Evolutionary conservation across 2,329 filamentous ascomycete genomes (phyloP), one percentile per base, ranked within the genome.

Genomic region (Xylaria sp.): DNA sequence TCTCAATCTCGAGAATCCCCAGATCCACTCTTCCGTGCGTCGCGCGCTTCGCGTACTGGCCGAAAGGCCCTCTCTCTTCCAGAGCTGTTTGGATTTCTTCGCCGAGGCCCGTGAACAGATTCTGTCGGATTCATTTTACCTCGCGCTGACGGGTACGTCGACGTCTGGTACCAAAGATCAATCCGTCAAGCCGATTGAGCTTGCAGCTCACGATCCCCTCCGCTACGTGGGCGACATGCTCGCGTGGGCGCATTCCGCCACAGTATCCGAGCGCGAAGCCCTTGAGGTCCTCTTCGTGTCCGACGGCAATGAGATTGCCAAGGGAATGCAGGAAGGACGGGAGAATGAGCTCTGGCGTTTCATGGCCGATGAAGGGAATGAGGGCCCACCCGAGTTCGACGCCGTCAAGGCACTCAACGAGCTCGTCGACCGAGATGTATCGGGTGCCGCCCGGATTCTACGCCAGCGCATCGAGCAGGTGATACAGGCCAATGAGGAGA

Each of bases 161-260:
- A 82, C 88, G 6, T 86, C 85, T 12, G 87, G 89, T 0, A 84
- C 85, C 31, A 85, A 86, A 54, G 88, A 92, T 70, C 82, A 83
- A 28, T 86, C 87, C 2, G 84, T 91, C 43, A 98, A 98, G 78
- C 95, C 96, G 0, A 99, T 99, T 72, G 95, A 99, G 78, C 89
- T 98, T 75, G 92, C 91, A 12, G 95, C 96, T 0, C 95, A 98
- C 78, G 96, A 99, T 77, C 91, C 94, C 0, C 82, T 98, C 31
- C 90, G 96, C 23, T 98, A 98, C 79, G 90, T 97, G 2, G 94
- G 96, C 62, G 96, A 99, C 78, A 99, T 99, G 94, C 86, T 99
- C 15, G 96, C 96, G 5, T 99, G 96, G 96, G 90, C 92, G 6
- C 96, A 99, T 79, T 97, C 96, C 0, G 92, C 94, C 2, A 91